Evolutionary conservation across 192 early-diverging fungal genomes (phyloP), one percentile per base, ranked within the genome.

Genomic region (Gaertneriomyces semiglobifer): DNA sequence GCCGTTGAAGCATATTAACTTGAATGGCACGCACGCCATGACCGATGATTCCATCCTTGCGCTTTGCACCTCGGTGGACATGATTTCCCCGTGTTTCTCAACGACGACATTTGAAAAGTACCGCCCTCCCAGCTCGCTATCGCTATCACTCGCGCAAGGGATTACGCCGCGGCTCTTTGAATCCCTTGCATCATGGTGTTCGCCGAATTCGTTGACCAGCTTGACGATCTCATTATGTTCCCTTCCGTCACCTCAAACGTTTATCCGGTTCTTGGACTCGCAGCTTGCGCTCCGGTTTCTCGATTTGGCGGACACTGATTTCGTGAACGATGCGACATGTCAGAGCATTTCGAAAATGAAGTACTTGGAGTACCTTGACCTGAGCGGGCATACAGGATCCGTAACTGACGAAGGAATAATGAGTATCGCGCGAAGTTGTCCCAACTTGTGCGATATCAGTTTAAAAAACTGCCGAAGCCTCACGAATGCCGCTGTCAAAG

Each of bases 301-400:
- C n/a, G 20, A 52, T 20, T 20, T 52, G n/a, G 20, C 20, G 50
- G 50, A 20, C n/a, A 20, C 50, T 18, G 50, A 52, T 18, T 52
- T 52, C n/a, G 50, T 52, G n/a, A 20, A 52, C 50, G 50, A 52
- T 6, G 6, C 50, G 50, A 52, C n/a, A n/a, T 52, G 50, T 52
- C 50, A 52, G 20, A 20, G 5, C 5, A 52, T 52, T 18, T n/a
- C n/a, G n/a, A n/a, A 52, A 20, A n/a, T 52, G n/a, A 52, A 5
- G 6, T n/a, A 52, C n/a, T 20, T 52, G n/a, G 50, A 52, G 20
- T 18, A n/a, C 50, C 50, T 52, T 4, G 50, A 52, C 20, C 6
- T 52, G 50, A 18, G n/a, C 5, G 50, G 20, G 5, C 25, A 33
- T 33, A 5, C n/a, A 5, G n/a, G 50, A 18, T 20, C n/a, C n/a